Base-by-base conservation (phyloP, 176 grass and related monocot genomes). In the Triticum urartu region DNA sequence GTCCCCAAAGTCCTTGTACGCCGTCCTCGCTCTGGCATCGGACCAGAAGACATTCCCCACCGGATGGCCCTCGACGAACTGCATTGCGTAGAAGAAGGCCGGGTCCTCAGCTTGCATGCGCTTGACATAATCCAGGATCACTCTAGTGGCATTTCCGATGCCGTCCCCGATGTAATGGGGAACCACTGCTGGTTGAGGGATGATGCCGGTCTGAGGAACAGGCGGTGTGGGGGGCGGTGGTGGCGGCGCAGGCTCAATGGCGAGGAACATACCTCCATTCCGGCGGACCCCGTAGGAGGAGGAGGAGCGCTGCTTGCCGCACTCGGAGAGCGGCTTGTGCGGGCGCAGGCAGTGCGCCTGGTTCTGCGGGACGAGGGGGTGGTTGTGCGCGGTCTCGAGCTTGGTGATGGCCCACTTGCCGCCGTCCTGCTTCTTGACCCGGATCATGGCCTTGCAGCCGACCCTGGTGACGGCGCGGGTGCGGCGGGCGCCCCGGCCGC, bases 401-500 rank as follows among this genome's bases (percentile, higher is more conserved):
- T 90, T 95, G 73, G 93, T 92, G 12, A 95, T 90, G 42, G n/a
- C 7, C 93, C 93, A 95, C 40, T 79, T 74, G 18, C 75, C 88
- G 12, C 75, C 88, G 71, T 89, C 90, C 79, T 87, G 90, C 68
- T 90, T 95, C 81, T 95, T 95, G 64, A 95, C 93, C 83, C 88
- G 80, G 83, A 95, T 92, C 93, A 95, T 95, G 56, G 90, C 93
- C 76, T 95, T 95, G 81, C 93, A 95, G 15, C 93, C 93, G 35
- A 95, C 88, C 59, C 93, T 95, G 0, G 93, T 92, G 86, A 95
- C 86, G 2, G 93, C 93, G 70, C 93, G 65, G 8, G 93, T 89
- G 30, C 93, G 74, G 13, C 89, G 83, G 6, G 84, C 83, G 86
- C 83, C 83, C 71, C 85, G 84, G 34, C 60, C 85, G 26, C 78